Percentiles rank a stretch among this genome's conserved stretches.
phyloP scores from a whole-genome alignment of 192 early-diverging fungal species.

The Chytriomyces confervae region DNA sequence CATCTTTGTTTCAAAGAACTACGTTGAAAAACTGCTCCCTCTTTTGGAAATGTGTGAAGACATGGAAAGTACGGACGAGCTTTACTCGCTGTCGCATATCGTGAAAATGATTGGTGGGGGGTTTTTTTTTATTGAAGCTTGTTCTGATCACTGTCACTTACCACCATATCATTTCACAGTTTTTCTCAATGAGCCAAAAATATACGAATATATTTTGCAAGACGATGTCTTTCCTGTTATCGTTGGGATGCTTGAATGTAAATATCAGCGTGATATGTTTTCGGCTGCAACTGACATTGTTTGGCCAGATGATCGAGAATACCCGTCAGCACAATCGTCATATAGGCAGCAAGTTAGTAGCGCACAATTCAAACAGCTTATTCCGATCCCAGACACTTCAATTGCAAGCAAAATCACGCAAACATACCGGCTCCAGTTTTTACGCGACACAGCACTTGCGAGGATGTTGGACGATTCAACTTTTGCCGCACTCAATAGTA shows the following conservation, averaged over 20 bases:
- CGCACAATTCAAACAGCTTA: slow-evolving; percentile 65
- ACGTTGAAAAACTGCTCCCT: slow-evolving; percentile 67
- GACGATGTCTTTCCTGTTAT: slow-evolving; percentile 77
- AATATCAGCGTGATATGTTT: slow-evolving; percentile 20
- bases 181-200: slow-evolving; percentile 75
- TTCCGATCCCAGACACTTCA: slow-evolving; percentile 76
- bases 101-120: slow-evolving; percentile 74
- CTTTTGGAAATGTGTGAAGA: slow-evolving; percentile 79
- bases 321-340: slow-evolving; percentile 70
- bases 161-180: slow-evolving; percentile 47
- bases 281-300: neutral
- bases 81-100: slow-evolving; percentile 77
- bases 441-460: slow-evolving; percentile 85
- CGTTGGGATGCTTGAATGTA: slow-evolving; percentile 88
- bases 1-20: slow-evolving; percentile 44
- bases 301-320: slow-evolving; percentile 74
- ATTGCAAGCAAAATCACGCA: slow-evolving; percentile 83
- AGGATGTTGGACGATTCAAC: slow-evolving; percentile 79
- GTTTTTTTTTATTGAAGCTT: neutral
- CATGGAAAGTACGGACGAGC: slow-evolving; percentile 72
- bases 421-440: slow-evolving; percentile 83
- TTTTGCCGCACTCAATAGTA: slow-evolving; percentile 71
- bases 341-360: slow-evolving; percentile 74
- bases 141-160: neutral
- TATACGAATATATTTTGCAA: slow-evolving; percentile 76